phyloP scores from a whole-genome alignment of 352 stramenopile species.

The Phytophthora foliorum region DNA sequence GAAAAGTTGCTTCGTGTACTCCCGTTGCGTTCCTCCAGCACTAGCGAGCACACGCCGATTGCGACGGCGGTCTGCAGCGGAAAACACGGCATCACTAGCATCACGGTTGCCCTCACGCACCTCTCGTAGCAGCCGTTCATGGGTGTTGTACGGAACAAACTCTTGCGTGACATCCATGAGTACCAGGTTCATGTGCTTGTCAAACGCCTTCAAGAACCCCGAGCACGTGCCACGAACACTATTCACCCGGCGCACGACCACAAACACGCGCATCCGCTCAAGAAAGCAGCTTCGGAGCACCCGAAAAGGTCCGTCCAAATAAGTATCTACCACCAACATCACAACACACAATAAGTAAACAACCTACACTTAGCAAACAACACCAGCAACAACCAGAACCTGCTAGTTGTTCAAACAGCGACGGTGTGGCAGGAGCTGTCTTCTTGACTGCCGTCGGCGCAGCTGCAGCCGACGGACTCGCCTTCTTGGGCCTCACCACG shows the following conservation, averaged over 20 bases:
- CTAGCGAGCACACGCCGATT: constrained; percentile 53
- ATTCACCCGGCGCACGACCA: constrained; percentile 93
- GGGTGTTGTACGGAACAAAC: constrained; percentile 51
- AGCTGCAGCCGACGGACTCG: constrained; percentile 22
- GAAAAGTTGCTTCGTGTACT: constrained; percentile 90
- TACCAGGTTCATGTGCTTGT: constrained; percentile 97
- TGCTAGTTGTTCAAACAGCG: constrained; percentile 68
- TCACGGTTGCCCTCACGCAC: constrained; percentile 37
- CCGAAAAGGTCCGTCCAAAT: constrained; percentile 88
- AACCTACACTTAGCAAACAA: not conserved
- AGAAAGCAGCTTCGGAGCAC: constrained; percentile 87
- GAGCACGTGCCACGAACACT: constrained; percentile 92
- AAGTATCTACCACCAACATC: constrained; percentile 53
- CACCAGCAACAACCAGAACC: constrained; percentile 34
- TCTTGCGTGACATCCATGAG: constrained; percentile 91
- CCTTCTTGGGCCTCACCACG: constrained; percentile 43
- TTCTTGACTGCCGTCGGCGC: constrained; percentile 21
- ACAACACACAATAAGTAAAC: constrained; percentile 4
- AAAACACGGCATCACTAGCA: constrained; percentile 50
- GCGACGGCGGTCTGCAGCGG: constrained; percentile 44
- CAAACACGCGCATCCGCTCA: constrained; percentile 76
- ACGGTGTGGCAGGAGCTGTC: constrained; percentile 22
- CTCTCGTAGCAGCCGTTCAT: constrained; percentile 46
- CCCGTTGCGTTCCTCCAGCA: constrained; percentile 37
- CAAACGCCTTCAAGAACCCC: constrained; percentile 94